Evolutionary conservation across 345 rosid species (phyloP).

Genomic region (Turritis glabra): DNA sequence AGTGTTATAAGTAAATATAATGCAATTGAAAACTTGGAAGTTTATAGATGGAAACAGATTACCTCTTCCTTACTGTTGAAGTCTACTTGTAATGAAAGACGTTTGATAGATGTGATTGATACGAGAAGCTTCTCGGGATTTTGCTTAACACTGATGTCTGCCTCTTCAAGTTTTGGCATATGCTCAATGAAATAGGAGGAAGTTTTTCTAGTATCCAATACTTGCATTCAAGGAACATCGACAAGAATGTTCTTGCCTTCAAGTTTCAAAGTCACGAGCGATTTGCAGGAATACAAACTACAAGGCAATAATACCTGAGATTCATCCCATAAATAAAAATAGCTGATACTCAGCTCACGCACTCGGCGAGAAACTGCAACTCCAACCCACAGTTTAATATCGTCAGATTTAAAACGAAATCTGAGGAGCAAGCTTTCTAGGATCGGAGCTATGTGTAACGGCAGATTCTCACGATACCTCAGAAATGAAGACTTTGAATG

Average conservation of each 20-base stretch:
- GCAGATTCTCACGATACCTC: background rate
- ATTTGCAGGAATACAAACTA: background rate
- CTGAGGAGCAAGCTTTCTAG: background rate
- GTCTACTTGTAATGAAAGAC: background rate
- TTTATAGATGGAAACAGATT: background rate
- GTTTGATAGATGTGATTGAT: background rate
- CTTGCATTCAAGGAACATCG: background rate
- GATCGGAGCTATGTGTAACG: background rate
- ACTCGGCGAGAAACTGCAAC: background rate
- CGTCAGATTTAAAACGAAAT: background rate
- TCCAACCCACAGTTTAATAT: background rate
- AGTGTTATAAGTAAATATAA: too few species aligned
- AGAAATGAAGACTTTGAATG: background rate
- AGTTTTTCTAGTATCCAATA: too few species aligned
- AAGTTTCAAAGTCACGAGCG: background rate
- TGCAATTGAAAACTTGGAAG: too few species aligned
- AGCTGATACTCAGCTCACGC: background rate
- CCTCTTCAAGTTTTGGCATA: background rate
- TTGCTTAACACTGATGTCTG: background rate
- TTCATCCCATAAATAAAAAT: background rate
- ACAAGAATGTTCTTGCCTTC: background rate
- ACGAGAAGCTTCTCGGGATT: background rate
- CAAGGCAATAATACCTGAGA: background rate
- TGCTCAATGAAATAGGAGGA: background rate
- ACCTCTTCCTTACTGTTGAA: background rate